These are phyloP conservation scores for Kokia cookei DNA, from an alignment of 441 rosid species.

Conservation along the genomic window DNA sequence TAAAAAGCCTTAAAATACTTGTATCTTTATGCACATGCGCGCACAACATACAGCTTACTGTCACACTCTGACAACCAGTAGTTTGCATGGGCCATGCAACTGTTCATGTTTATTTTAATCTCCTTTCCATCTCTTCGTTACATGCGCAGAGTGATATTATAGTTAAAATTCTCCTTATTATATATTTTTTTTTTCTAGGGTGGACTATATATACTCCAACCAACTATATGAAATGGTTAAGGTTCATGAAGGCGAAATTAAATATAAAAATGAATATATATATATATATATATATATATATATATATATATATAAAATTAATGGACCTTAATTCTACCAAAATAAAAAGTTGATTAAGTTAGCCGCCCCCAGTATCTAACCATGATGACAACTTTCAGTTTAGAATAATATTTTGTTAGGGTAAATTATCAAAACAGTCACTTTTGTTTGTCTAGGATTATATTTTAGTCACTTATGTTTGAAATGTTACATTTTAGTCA, in stretches of 20 bases:
- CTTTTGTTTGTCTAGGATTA: too few relatives aligned
- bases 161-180: not conserved
- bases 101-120: not conserved
- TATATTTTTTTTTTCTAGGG: not conserved
- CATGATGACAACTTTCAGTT: not conserved
- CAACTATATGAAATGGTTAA: not conserved
- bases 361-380: not conserved
- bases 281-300: too few relatives aligned
- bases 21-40: not conserved
- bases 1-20: not conserved
- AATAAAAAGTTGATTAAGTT: too few relatives aligned
- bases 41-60: not conserved
- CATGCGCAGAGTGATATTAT: not conserved
- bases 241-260: not conserved
- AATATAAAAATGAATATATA: too few relatives aligned
- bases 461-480: too few relatives aligned
- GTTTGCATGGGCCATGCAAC: constrained; percentile 11
- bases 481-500: too few relatives aligned
- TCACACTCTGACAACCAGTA: not conserved
- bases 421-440: too few relatives aligned
- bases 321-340: too few relatives aligned
- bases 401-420: too few relatives aligned
- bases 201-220: not conserved
- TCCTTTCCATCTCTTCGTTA: not conserved
- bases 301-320: not conserved